Evolutionary conservation across 495 filamentous ascomycete genomes (phyloP).

Genomic region (Podospora bellae-mahoneyi): DNA sequence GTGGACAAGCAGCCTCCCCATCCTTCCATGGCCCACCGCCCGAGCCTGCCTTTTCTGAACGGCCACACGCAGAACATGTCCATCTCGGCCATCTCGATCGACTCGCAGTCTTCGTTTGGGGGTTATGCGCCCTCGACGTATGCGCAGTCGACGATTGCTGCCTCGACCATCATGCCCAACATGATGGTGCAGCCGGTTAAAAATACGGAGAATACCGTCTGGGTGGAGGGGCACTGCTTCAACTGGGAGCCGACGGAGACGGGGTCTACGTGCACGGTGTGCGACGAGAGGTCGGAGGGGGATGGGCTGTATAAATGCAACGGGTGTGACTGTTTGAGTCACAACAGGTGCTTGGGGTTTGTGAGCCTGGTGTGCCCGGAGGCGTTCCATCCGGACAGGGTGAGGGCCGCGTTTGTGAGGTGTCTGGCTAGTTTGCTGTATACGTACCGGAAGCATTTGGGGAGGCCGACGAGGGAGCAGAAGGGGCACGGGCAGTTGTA

Average conservation of each 20-base stretch:
- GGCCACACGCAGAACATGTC: conserved; percentile 75
- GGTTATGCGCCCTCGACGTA: conserved; percentile 93
- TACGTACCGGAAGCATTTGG: conserved; percentile 85
- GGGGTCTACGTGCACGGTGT: conserved; percentile 72
- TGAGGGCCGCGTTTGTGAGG: conserved; percentile 88
- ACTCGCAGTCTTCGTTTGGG: conserved; percentile 67
- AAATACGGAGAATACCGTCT: conserved; percentile 81
- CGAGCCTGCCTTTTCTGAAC: conserved; percentile 79
- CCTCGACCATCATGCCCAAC: conserved; percentile 95
- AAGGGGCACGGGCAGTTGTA: conserved; percentile 85
- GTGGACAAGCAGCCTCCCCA: conserved; percentile 58
- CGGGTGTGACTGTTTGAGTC: conserved; percentile 71
- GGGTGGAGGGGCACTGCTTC: conserved; percentile 94
- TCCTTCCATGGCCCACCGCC: conserved; percentile 59
- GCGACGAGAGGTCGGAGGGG: conserved; percentile 78
- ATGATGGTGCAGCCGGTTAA: conserved; percentile 78
- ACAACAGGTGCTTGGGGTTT: conserved; percentile 74
- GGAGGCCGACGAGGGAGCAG: conserved; percentile 72
- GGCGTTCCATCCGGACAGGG: conserved; percentile 85
- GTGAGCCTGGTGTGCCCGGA: conserved; percentile 84
- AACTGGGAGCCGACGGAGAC: conserved; percentile 66
- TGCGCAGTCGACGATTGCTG: conserved; percentile 93
- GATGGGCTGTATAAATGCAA: conserved; percentile 85
- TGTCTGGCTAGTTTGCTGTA: conserved; percentile 94
- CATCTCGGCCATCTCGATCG: conserved; percentile 75